Base-by-base conservation (phyloP, 2,329 filamentous ascomycete species). In the Tolypocladium paradoxum region DNA sequence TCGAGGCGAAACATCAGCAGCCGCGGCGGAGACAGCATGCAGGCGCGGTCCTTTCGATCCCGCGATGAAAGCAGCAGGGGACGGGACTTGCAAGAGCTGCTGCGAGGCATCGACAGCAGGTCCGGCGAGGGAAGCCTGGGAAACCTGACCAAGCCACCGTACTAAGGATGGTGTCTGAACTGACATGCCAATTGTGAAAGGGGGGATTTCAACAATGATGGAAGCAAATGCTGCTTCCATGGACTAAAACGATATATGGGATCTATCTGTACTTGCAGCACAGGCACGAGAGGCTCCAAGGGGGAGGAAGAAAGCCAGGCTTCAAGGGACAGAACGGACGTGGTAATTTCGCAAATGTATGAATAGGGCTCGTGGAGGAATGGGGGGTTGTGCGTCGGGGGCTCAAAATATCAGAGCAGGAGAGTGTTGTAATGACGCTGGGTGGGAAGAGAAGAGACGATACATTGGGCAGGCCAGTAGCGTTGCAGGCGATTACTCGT, bases 101-200 rank as follows among this genome's bases (percentile, higher is more conserved):
- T 80, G 48, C 70, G 70, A 56, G 75, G 75, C 11, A 79, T 80
- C 57, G 76, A 79, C 59, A 74, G 73, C 59, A 67, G 70, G 20
- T 67, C 68, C 2, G 73, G 70, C 24, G 76, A 79, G 60, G 68
- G 70, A 38, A 70, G 66, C 48, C 56, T 78, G 50, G 73, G 75
- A 22, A 74, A 72, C 38, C 63, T 77, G 27, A 72, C 72, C 45
- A 70, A 69, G 61, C 77, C 76, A 50, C 76, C 77, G 20, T 79
- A 79, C 59, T 79, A 65, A 61, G 52, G 27, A 11, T n/a, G 40
- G 35, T 12, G 43, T 33, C 11, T 31, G 31, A 37, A 31, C 36
- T 31, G 16, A 14, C 9, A n/a, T 24, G 34, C 12, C 18, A 50
- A 9, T 2, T 6, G 43, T 4, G 36, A 36, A 40, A 14, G 38